A percentile compares a stretch with the other conserved stretches of the same genome.
These are phyloP conservation scores for Rutstroemia sp. DNA, from an alignment of 2,329 filamentous ascomycete genomes.

Conservation along the genomic window DNA sequence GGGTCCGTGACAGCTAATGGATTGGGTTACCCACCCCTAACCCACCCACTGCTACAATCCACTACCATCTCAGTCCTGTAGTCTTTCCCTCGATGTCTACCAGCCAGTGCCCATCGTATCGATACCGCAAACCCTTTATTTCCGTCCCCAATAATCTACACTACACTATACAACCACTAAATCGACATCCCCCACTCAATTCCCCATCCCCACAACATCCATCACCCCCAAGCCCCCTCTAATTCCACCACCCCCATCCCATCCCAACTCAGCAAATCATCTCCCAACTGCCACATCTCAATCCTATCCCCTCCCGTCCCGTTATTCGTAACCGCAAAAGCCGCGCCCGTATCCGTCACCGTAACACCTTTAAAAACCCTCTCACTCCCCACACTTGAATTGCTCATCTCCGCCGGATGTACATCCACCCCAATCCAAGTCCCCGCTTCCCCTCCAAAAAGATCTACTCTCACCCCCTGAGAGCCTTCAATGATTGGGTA, in stretches of 20 bases:
- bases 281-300: neutral
- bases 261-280: neutral
- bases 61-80: too few relatives aligned
- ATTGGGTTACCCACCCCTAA: too few relatives aligned
- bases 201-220: too few relatives aligned
- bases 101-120: too few relatives aligned
- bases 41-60: too few relatives aligned
- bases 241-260: neutral
- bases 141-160: too few relatives aligned
- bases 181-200: too few relatives aligned
- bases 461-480: neutral
- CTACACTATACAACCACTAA: too few relatives aligned
- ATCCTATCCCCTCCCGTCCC: neutral
- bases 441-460: neutral
- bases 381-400: slow-evolving; percentile 2
- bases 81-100: too few relatives aligned
- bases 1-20: too few relatives aligned
- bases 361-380: slow-evolving; percentile 5
- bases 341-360: slow-evolving; percentile 8
- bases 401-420: slow-evolving; percentile 5
- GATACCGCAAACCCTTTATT: too few relatives aligned
- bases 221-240: neutral
- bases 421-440: neutral
- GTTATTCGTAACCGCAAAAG: slow-evolving; percentile 8
- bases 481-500: too few relatives aligned